A percentile compares a stretch with the other conserved stretches of the same genome.
Conservation (phyloP, 169 alveolate genomes). For the Plasmodium blacklocki region DNA sequence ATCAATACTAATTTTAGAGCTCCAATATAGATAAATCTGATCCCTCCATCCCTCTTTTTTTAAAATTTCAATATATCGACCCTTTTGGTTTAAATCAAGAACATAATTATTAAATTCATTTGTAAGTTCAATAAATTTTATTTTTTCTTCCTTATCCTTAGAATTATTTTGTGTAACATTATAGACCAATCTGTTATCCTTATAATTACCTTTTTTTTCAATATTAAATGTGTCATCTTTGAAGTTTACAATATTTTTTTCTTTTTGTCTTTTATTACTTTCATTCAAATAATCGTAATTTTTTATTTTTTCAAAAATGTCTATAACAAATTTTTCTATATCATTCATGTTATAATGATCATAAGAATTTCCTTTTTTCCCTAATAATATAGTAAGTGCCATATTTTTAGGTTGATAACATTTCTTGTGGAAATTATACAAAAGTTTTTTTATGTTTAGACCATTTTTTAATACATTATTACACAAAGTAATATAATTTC, state of each 20-base stretch:
- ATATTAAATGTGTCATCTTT: slow-evolving; percentile 5
- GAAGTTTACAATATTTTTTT: slow-evolving; percentile 9
- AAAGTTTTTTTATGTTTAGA: slow-evolving; percentile 33
- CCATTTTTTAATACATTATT: slow-evolving; percentile 65
- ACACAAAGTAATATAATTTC: slow-evolving; percentile 70
- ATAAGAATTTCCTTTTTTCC: slow-evolving; percentile 27
- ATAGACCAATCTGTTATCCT: slow-evolving; percentile 11
- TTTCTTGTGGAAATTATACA: slow-evolving; percentile 53
- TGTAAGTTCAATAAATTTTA: slow-evolving; percentile 12
- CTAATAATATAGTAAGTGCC: slow-evolving; percentile 59
- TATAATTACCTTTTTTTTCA: slow-evolving; percentile 15
- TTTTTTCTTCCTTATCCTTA: slow-evolving; percentile 10
- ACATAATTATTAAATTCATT: slow-evolving; percentile 22
- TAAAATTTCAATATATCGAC: slow-evolving; percentile 50
- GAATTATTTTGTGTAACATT: slow-evolving; percentile 14
- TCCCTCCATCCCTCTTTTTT: slow-evolving; percentile 67
- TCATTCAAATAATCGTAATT: slow-evolving; percentile 20
- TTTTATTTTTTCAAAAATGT: slow-evolving; percentile 54
- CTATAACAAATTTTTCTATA: slow-evolving; percentile 41
- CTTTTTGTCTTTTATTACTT: not conserved
- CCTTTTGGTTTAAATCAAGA: slow-evolving; percentile 60
- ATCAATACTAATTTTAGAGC: slow-evolving; percentile 58
- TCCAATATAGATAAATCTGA: slow-evolving; percentile 65
- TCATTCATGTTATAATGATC: slow-evolving; percentile 71
- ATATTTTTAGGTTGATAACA: slow-evolving; percentile 76